phyloP scores from a whole-genome alignment of 495 filamentous ascomycete genomes.

The Apiosordaria backusii region DNA sequence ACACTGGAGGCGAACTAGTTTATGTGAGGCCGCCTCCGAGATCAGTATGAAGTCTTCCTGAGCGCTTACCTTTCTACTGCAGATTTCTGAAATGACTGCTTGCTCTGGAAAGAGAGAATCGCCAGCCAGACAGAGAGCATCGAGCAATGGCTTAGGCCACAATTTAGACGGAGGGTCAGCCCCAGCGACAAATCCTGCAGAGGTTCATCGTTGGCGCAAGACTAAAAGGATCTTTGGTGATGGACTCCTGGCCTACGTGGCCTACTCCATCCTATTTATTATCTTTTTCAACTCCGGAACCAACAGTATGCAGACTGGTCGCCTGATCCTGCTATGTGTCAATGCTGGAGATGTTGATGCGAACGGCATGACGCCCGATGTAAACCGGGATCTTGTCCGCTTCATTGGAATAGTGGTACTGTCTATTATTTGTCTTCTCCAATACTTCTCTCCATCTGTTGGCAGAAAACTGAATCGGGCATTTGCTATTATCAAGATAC shows the following conservation, averaged over 20 bases:
- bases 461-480: neutral
- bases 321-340: neutral
- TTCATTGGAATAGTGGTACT: neutral
- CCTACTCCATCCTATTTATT: neutral
- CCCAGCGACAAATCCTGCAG: no score
- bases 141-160: no score
- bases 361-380: neutral
- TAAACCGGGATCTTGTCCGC: conserved; percentile 1
- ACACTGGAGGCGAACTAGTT: neutral
- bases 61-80: neutral
- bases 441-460: neutral
- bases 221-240: neutral
- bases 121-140: no score
- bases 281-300: conserved; percentile 1
- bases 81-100: neutral
- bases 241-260: neutral
- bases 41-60: neutral
- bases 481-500: neutral
- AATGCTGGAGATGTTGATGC: neutral
- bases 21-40: neutral
- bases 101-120: neutral
- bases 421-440: neutral
- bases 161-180: no score
- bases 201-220: neutral
- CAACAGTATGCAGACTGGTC: conserved; percentile 2